Base-by-base conservation (phyloP, 2,329 filamentous ascomycete genomes). In the Periconia digitata region DNA sequence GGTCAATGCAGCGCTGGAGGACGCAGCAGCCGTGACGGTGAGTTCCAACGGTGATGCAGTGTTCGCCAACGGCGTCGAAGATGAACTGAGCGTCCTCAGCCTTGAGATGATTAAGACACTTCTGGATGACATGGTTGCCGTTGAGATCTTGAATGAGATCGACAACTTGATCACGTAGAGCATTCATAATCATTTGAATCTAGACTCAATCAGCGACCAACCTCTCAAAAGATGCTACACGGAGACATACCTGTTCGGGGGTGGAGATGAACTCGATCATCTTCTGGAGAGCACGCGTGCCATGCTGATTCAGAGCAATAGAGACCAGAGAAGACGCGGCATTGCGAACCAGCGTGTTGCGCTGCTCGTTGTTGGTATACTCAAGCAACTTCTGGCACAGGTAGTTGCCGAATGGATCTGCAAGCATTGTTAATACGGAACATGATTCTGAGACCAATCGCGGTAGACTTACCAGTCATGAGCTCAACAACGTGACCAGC, bases 231-330 rank as follows among this genome's bases (percentile, higher is more conserved):
- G 12, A 17, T 3, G 18, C 16, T 1, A 7, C 8, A 13, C 1
- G 34, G 41, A 16, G 16, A 72, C 58, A 48, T 16, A 67, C 74
- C 72, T 99, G 94, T 64, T 88, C 85, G 3, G 85, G 81, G 21
- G 90, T 95, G 44, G 86, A 89, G 64, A 99, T 89, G 70, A 90
- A 95, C 74, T 99, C 94, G 58, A 99, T 99, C 94, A 99, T 99
- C 81, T 97, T 99, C 77, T 99, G 94, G 50, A 99, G 77, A 54
- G 94, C 94, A 45, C 94, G 86, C 50, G 94, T 99, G 59, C 94
- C 94, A 70, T 99, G 94, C 76, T 96, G 92, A 74, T 99, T 97
- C 51, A 97, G 78, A 21, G 94, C 94, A 66, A 99, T 96, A 62
- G 86, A 86, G 20, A 95, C 90, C 79, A 99, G 89, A 55, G 92